Evolutionary conservation across 805 yeast genomes (phyloP), one percentile per base, ranked within the genome.

Genomic region (Yamadazyma paraphyllophila): DNA sequence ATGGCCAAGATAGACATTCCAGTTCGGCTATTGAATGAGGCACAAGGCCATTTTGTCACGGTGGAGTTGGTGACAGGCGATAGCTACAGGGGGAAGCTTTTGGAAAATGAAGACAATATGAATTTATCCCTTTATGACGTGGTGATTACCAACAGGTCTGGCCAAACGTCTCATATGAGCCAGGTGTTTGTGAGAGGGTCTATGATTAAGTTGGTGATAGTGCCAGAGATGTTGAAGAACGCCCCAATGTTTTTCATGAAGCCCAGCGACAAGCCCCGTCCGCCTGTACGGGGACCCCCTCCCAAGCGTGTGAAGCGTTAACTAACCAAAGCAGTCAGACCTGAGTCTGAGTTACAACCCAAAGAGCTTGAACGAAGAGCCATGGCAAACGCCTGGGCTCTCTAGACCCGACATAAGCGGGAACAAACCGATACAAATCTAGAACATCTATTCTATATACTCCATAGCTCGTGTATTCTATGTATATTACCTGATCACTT

Each of bases 51-150:
- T 60, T 70, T 82, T 2, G 82, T 92, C 7, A 81, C 95, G 1
- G 62, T 92, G 13, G 99, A 92, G 62, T 77, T 92, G 43, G 78
- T 80, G 20, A 82, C 90, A 0, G 98, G 98, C 1, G 91, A 86
- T 51, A 80, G 86, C 0, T 92, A 92, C 60, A 74, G 96, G 31
- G 99, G 99, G 1, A 89, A 85, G 60, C 75, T 92, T 38, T 62
- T 85, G 3, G 96, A 86, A 58, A 83, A 85, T 39, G 97, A 92
- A 66, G 98, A 92, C 58, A 91, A 85, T 63, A 94, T 92, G 98
- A 92, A 92, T 61, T 81, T 92, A 20, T 95, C 91, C 49, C 65
- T 92, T 41, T 72, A 80, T 51, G 96, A 92, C 60, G 95, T 86
- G 34, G 80, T 85, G 1, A 82, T 86, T 39, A 91, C 97, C 0